Evolutionary conservation across 225 moss, liverwort and hornwort genomes (phyloP), one percentile per base, ranked within the genome.

Genomic region (Pseudoscleropodium purum): DNA sequence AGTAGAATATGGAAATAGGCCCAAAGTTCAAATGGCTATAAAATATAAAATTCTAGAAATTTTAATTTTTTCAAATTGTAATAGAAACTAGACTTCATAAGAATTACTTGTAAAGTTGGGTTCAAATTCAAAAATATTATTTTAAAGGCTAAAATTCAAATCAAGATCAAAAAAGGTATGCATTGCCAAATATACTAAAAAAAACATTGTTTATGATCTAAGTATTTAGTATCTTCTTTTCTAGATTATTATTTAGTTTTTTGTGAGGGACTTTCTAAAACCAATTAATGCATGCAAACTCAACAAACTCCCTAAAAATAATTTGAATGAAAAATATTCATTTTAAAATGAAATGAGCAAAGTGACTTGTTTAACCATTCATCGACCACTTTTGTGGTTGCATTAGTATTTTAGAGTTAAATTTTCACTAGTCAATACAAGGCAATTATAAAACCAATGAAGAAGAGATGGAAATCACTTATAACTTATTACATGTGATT

Each of bases 401-500:
- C 74, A 30, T 74, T 6, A 2, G 0, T 47, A 0, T 30, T 45
- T 47, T 18, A 29, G 4, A 8, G 1, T 18, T 74, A 18, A 45
- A 30, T 47, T 30, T 30, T 0, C 0, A 29, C 11, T 30, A 75
- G 4, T 47, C 0, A 11, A 2, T 47, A 10, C 0, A 0, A 47
- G 0, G 0, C 30, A 75, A 30, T 47, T 30, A 3, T 29, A 30
- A 30, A 74, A 29, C 29, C 25, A 45, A 75, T 47, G 1, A 74
- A 18, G 4, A 45, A 18, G 4, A 45, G 6, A 74, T 18, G 10
- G 5, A 0, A 43, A 43, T 27, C 10, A 27, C 43, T 16, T 43
- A 5, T 73, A 43, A 43, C n/a, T n/a, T 24, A 7, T 24, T 41
- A 26, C 0, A 26, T 41, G 8, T 3, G 2, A 72, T 45, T 75